A percentile compares a stretch with the other conserved stretches of the same genome.
phyloP scores from a whole-genome alignment of 805 yeast species.

The Kluyveromyces aestuarii region DNA sequence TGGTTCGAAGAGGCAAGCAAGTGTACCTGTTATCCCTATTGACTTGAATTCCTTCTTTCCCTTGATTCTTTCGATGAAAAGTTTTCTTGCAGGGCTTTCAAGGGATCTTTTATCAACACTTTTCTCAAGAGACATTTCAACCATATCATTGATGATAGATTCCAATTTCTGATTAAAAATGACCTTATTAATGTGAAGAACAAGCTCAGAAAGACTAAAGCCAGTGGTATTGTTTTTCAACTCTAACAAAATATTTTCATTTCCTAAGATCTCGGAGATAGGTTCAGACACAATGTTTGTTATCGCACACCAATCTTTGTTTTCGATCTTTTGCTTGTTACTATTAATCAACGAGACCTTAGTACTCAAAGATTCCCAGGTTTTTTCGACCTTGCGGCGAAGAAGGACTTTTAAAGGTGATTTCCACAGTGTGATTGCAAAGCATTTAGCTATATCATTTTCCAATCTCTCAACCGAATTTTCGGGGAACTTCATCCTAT shows the following conservation, averaged over 20 bases:
- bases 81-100: constrained; percentile 14
- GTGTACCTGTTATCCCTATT: constrained; percentile 9
- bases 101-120: constrained; percentile 9
- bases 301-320: constrained; percentile 13
- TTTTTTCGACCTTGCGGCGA: constrained; percentile 6
- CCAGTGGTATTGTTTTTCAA: constrained; percentile 11
- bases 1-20: constrained; percentile 24
- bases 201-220: constrained; percentile 11
- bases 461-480: constrained; percentile 15
- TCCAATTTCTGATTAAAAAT: constrained; percentile 8
- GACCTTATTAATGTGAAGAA: constrained; percentile 8
- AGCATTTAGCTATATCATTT: constrained; percentile 14
- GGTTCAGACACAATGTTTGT: constrained; percentile 20
- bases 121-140: constrained; percentile 8
- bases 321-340: constrained; percentile 8
- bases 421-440: constrained; percentile 18
- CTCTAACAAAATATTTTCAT: constrained; percentile 14
- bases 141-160: constrained; percentile 3
- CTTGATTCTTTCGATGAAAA: constrained; percentile 8
- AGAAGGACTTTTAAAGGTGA: constrained; percentile 12
- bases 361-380: constrained; percentile 9
- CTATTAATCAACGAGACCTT: not conserved
- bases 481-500: constrained; percentile 11
- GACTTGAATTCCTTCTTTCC: constrained; percentile 11
- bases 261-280: constrained; percentile 18